These are phyloP conservation scores for Papiliotrema fonsecae DNA, from an alignment of 1,284 basidiomycete species.

Conservation along the genomic window DNA sequence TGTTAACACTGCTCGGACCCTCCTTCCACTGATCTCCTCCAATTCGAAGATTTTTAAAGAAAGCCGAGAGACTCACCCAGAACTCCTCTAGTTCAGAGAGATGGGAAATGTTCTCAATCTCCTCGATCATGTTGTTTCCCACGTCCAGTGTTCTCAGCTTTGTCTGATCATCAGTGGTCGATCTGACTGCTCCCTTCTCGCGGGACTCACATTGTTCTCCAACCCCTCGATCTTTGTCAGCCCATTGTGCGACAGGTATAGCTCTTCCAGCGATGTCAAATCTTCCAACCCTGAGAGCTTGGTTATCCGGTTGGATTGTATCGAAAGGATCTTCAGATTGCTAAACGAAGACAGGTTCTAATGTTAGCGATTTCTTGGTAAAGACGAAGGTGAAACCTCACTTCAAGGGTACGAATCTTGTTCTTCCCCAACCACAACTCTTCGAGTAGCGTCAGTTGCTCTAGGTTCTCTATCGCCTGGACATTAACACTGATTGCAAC, in stretches of 20 bases:
- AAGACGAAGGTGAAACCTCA: constrained; percentile 38
- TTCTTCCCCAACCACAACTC: constrained; percentile 98
- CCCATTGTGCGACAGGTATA: constrained; percentile 94
- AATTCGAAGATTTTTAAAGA: no score
- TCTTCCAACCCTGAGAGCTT: constrained; percentile 74
- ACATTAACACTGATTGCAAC: not conserved
- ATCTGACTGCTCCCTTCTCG: no score
- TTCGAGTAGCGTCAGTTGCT: constrained; percentile 73
- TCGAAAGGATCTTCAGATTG: constrained; percentile 71
- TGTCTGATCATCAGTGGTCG: constrained; percentile 48
- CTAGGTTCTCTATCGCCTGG: constrained; percentile 82
- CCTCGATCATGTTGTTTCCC: constrained; percentile 74
- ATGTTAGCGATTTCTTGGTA: constrained; percentile 27
- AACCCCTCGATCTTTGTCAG: constrained; percentile 79
- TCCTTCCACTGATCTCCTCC: no score
- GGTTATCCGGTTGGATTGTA: constrained; percentile 92
- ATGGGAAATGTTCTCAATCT: constrained; percentile 76
- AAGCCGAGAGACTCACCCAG: constrained; percentile 65
- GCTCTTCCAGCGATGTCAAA: constrained; percentile 72
- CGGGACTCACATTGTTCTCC: constrained; percentile 69
- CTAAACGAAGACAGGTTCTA: constrained; percentile 61
- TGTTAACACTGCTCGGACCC: not conserved
- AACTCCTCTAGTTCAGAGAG: constrained; percentile 76
- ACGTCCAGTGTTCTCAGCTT: constrained; percentile 84
- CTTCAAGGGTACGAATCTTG: constrained; percentile 84